Evolutionary conservation across 805 yeast genomes (phyloP), one percentile per base, ranked within the genome.

Genomic region (Candida corydali): DNA sequence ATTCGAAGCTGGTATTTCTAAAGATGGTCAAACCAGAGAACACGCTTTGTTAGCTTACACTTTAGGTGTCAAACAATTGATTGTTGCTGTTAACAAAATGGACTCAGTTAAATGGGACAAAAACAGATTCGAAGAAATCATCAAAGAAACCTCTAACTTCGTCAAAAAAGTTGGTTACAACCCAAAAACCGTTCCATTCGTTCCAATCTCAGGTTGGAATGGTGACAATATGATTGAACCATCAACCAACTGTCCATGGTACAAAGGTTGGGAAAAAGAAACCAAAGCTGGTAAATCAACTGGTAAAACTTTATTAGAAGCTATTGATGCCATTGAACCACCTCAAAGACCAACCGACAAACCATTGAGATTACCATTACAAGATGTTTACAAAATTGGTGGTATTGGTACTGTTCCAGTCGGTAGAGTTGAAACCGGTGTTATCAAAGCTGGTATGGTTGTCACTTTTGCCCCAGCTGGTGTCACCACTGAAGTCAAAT

Each of bases 1-100:
- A 86, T 86, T 85, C 79, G 95, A 85, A 76, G 89, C 94, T 59
- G 95, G 94, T 74, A 86, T 86, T 76, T 83, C 93, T 63, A 77
- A 84, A 79, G 94, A 85, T 60, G 95, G 95, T 67, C 95, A 85
- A 75, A 86, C 95, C 69, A 85, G 91, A 76, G 95, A 86, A 75
- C 94, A 84, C 78, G 94, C 95, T 64, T 76, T 85, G 52, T 77
- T 85, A 63, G 91, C 94, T 61, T 81, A 69, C 83, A 84, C 94
- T 65, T 76, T 86, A 59, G 95, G 95, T 76, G 93, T 85, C 52
- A 78, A 69, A 54, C 91, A 83, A 70, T 76, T 85, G 66, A 82
- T 85, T 63, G 89, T 85, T 70, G 94, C 93, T 58, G 78, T 84
- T 73, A 85, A 85, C 88, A 85, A 85, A 86, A 86, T 85, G 95